Evolutionary conservation across 208 protist species (phyloP).

Genomic region (Herpetomonas samuelpessoai): DNA sequence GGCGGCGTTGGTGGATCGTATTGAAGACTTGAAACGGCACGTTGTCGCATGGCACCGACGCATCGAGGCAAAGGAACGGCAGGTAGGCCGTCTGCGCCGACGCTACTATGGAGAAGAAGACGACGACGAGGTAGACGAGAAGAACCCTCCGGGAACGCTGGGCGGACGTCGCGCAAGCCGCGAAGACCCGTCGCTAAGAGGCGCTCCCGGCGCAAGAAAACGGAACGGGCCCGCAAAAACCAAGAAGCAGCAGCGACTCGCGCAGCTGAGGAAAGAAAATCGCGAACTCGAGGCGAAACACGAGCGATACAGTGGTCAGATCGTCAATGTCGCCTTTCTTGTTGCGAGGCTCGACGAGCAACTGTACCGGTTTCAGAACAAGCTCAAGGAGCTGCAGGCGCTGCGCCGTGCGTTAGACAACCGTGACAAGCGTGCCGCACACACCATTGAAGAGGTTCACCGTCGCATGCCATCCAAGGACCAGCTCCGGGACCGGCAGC

Average conservation of each 20-base stretch:
- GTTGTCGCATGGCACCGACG: conserved; percentile 30
- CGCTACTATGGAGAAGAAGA: background rate
- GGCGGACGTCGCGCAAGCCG: conserved; percentile 2
- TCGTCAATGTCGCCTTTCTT: conserved; percentile 29
- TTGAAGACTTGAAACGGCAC: conserved; percentile 21
- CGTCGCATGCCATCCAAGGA: conserved; percentile 25
- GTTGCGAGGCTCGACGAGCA: conserved; percentile 43
- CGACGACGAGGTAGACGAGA: background rate
- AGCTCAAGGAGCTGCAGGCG: conserved; percentile 38
- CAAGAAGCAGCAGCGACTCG: conserved; percentile 8
- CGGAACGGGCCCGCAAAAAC: background rate
- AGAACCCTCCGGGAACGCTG: conserved; percentile 2
- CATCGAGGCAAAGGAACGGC: conserved; percentile 17
- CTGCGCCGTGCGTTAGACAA: conserved; percentile 35
- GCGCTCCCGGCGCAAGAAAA: background rate
- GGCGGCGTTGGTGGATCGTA: conserved; percentile 19
- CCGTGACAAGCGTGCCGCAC: conserved; percentile 58
- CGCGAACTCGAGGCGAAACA: conserved; percentile 21
- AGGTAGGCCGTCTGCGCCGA: background rate
- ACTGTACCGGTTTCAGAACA: conserved; percentile 31
- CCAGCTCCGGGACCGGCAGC: conserved; percentile 47
- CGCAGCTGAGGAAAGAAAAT: conserved; percentile 30
- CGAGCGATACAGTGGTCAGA: conserved; percentile 26
- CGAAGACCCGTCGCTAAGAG: background rate
- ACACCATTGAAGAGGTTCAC: conserved; percentile 56